phyloP scores from a whole-genome alignment of 495 filamentous ascomycete genomes.

The Penicillium lagena region DNA sequence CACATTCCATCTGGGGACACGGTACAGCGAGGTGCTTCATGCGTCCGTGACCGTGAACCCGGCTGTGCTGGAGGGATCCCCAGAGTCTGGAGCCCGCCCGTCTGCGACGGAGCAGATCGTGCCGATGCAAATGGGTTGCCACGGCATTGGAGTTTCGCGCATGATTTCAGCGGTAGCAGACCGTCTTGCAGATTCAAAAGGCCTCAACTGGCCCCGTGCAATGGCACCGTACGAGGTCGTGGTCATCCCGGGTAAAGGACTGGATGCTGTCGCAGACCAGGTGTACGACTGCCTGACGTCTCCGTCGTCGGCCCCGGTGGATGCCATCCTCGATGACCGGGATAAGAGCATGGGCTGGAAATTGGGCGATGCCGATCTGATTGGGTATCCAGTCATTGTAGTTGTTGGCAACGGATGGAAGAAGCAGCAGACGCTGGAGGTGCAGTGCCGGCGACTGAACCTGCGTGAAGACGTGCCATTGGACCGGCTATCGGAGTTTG shows the following conservation, averaged over 20 bases:
- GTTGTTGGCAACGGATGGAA: constrained; percentile 73
- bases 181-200: constrained; percentile 59
- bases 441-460: constrained; percentile 65
- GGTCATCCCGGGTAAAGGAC: constrained; percentile 51
- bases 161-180: constrained; percentile 84
- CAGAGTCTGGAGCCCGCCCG: constrained; percentile 4
- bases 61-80: constrained; percentile 14
- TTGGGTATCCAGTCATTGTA: constrained; percentile 80
- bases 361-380: constrained; percentile 77
- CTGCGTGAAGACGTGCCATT: constrained; percentile 41
- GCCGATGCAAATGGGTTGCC: constrained; percentile 87
- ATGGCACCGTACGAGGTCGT: constrained; percentile 83
- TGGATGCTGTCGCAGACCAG: constrained; percentile 42
- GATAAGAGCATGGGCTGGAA: constrained; percentile 69
- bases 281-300: constrained; percentile 53
- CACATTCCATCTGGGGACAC: constrained; percentile 87
- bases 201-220: constrained; percentile 81
- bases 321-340: constrained; percentile 76
- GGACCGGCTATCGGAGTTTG: constrained; percentile 26
- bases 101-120: constrained; percentile 27
- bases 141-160: constrained; percentile 90
- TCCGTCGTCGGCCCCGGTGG: constrained; percentile 23
- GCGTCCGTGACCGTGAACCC: constrained; percentile 47
- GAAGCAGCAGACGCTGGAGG: constrained; percentile 55
- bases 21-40: constrained; percentile 71